Evolutionary conservation across 768 basidiomycete species (phyloP), one percentile per base, ranked within the genome.

Genomic region (Pleurotus salmoneostramineus): DNA sequence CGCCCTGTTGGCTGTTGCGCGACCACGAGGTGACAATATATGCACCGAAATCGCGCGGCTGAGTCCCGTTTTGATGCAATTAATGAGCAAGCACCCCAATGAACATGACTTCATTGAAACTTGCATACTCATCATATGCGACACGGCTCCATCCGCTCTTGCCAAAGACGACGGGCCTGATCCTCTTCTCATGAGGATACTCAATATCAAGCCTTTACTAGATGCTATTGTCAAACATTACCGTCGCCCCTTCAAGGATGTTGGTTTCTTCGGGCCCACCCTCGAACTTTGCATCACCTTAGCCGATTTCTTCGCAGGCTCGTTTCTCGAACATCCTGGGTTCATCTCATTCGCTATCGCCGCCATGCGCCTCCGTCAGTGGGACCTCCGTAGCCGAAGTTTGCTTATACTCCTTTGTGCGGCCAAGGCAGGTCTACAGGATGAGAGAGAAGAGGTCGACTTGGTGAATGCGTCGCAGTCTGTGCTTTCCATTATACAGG

Each of bases 1-100:
- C 35, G 77, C 83, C 0, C 69, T 89, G 21, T 77, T 76, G 0
- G 83, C 78, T 17, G 74, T 87, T 10, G 86, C 85, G 0, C 84
- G 83, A 57, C 84, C 86, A 50, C 83, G 84, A 3, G 84, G 84
- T 3, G 58, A 64, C 3, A 69, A 76, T 15, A 75, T 80, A 32
- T 80, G 81, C 37, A 64, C 71, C 46, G 79, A 80, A 56, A 81
- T 88, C 56, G 82, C 84, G 0, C 74, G 72, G 52, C 69, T 76
- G 33, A 70, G 77, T 5, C 65, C 72, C 8, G 63, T 64, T 14
- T 69, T 88, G 6, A 60, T 80, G 14, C 74, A 72, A 34, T 66
- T 85, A 6, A 68, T 87, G 36, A 32, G 1, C 6, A 75, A 81
- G 33, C 65, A 76, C 37, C 78, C 81, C 4, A 78, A 83, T 40